Evolutionary conservation across 2,329 filamentous ascomycete species (phyloP), one percentile per base, ranked within the genome.

Genomic region (Beauveria scarabaeidicola): DNA sequence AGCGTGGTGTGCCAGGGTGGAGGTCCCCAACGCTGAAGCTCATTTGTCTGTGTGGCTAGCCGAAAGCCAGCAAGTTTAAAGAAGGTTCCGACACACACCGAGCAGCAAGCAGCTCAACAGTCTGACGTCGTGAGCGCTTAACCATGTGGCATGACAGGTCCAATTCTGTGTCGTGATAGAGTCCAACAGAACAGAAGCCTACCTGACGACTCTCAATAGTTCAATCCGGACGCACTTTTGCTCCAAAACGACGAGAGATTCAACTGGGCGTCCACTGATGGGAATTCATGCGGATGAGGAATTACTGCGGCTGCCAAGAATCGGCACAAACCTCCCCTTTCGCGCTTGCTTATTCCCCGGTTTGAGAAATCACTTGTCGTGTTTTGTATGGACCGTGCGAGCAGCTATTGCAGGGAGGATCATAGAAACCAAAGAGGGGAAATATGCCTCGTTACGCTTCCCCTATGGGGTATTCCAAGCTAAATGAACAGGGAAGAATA

Each of bases 1-100:
- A 27, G 55, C 41, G 23, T 55, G 46, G 17, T n/a, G 29, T 32
- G 40, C 25, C 21, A 25, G 25, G 40, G 52, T 32, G 52, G 29
- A 48, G 44, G 13, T 13, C 13, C 23, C 17, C 41, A 36, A 40
- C 32, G 11, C 17, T 32, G 15, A 55, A 9, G 52, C 40, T 54
- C 54, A 57, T 57, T 50, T 57, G 44, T 40, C 29, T 48, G 53
- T 40, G 21, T 48, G 53, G 29, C 54, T 50, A 50, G 17, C 44
- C 44, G n/a, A 48, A 36, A 48, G 43, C 48, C 6, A 21, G 44
- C 19, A 40, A 25, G 21, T 29, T 40, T 32, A 50, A 40, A 58
- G 46, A 50, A 43, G 51, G 46, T 50, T 50, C 54, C 55, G 46
- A 51, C 46, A 58, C 46, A 32, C 46, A 44, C 52, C 23, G 40